These are phyloP conservation scores for Byssothecium circinans DNA, from an alignment of 2,329 filamentous ascomycete species.

Conservation along the genomic window DNA sequence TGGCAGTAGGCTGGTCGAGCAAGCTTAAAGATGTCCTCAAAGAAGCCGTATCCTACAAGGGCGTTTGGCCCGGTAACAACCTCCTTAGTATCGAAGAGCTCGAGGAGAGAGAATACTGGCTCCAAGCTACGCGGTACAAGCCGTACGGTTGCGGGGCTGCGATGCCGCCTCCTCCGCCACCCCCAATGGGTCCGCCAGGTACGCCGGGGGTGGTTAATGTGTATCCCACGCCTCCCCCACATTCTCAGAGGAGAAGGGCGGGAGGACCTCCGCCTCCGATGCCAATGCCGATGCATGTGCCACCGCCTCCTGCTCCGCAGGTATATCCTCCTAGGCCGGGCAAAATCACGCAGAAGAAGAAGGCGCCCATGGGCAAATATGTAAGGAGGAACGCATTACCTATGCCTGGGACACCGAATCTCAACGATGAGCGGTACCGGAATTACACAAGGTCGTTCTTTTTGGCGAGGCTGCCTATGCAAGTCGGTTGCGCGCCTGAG, in stretches of 20 bases:
- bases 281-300: slow-evolving; percentile 7
- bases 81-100: slow-evolving; percentile 7
- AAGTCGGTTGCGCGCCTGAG: slow-evolving; percentile 12
- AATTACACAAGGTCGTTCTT: slow-evolving; percentile 27
- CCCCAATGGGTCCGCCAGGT: slow-evolving; percentile 9
- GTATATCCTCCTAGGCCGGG: background rate
- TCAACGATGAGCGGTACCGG: slow-evolving; percentile 18
- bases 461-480: slow-evolving; percentile 25
- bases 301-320: slow-evolving; percentile 3
- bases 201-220: no score
- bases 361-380: background rate
- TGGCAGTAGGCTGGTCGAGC: slow-evolving; percentile 23
- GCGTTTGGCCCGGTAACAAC: slow-evolving; percentile 7
- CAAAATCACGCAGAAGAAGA: background rate
- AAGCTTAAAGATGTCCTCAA: slow-evolving; percentile 20
- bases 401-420: slow-evolving; percentile 4
- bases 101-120: slow-evolving; percentile 24
- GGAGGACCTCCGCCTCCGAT: slow-evolving; percentile 14
- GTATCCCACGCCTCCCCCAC: slow-evolving; percentile 5
- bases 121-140: slow-evolving; percentile 8
- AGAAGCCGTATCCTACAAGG: slow-evolving; percentile 1
- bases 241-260: background rate
- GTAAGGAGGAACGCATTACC: background rate
- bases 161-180: slow-evolving; percentile 11
- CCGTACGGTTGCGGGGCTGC: background rate